Conservation (phyloP, 345 rosid genomes). For the Pistacia integerrima region DNA sequence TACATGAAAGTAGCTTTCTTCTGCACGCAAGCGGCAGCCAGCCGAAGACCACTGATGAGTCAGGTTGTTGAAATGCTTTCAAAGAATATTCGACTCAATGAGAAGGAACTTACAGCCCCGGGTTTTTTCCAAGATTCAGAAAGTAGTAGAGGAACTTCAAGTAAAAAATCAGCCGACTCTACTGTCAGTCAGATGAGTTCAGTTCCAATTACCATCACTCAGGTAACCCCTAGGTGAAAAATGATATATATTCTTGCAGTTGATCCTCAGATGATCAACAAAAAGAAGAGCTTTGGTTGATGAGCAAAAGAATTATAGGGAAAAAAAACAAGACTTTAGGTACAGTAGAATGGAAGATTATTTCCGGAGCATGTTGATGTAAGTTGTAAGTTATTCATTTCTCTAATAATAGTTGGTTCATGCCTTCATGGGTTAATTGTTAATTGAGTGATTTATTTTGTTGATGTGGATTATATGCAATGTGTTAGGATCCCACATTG, state of each 20-base stretch:
- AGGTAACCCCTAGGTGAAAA: slow-evolving; percentile 57
- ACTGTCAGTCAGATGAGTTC: slow-evolving; percentile 45
- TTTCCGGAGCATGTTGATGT: neutral
- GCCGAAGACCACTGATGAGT: slow-evolving; percentile 61
- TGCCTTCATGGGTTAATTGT: neutral
- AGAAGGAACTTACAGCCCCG: slow-evolving; percentile 55
- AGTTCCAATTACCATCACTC: slow-evolving; percentile 54
- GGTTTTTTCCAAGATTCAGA: slow-evolving; percentile 50
- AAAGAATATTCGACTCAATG: slow-evolving; percentile 47
- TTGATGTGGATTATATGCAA: neutral
- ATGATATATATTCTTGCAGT: neutral
- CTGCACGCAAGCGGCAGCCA: slow-evolving; percentile 62
- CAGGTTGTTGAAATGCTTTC: slow-evolving; percentile 71
- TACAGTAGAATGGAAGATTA: neutral
- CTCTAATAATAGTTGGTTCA: neutral
- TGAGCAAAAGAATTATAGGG: neutral
- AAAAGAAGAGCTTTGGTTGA: neutral
- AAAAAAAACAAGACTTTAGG: neutral
- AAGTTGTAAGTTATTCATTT: neutral
- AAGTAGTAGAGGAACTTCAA: slow-evolving; percentile 24
- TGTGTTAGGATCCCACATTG: no score
- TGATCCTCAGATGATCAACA: neutral
- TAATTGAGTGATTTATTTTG: neutral
- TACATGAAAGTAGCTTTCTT: slow-evolving; percentile 68
- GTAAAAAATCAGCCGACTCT: slow-evolving; percentile 37